These are phyloP conservation scores for Ophiocordyceps unilateralis DNA, from an alignment of 2,329 filamentous ascomycete species.

Conservation along the genomic window DNA sequence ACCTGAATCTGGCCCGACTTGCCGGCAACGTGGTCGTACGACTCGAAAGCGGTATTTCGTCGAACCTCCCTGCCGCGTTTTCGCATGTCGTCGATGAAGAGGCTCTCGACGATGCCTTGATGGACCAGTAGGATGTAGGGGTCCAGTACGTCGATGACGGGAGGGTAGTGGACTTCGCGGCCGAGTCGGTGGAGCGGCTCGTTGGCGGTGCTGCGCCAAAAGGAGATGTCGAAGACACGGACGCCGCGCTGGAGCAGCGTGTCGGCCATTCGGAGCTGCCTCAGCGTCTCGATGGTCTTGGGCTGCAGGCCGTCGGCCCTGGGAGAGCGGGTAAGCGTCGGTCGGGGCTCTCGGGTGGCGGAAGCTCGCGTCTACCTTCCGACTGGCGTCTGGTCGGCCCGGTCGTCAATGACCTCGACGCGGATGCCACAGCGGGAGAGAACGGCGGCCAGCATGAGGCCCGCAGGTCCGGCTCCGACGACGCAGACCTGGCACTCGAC, in stretches of 20 bases:
- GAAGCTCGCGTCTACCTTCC: constrained; percentile 26
- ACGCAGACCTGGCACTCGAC: constrained; percentile 30
- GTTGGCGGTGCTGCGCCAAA: constrained; percentile 42
- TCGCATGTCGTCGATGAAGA: constrained; percentile 52
- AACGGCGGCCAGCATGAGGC: constrained; percentile 35
- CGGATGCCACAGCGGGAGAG: constrained; percentile 50
- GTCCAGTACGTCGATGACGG: constrained; percentile 37
- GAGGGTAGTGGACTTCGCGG: constrained; percentile 53
- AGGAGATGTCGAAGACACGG: constrained; percentile 56
- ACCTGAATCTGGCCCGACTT: constrained; percentile 27
- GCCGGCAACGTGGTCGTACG: constrained; percentile 28
- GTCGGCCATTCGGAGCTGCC: constrained; percentile 57
- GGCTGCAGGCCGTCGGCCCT: constrained; percentile 59
- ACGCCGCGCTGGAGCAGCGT: constrained; percentile 48
- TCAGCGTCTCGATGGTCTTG: constrained; percentile 62
- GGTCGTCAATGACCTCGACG: constrained; percentile 49
- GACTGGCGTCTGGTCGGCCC: constrained; percentile 48
- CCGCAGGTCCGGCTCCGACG: constrained; percentile 37
- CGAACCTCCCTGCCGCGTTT: constrained; percentile 45
- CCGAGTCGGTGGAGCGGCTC: constrained; percentile 40
- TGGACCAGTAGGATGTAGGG: constrained; percentile 44
- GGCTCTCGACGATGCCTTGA: constrained; percentile 58
- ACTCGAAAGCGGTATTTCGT: constrained; percentile 46
- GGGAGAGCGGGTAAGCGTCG: constrained; percentile 6
- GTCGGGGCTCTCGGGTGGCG: neutral